A percentile compares a stretch with the other conserved stretches of the same genome.
Conservation (phyloP, 2,329 filamentous ascomycete genomes). For the Venturia oleaginea region DNA sequence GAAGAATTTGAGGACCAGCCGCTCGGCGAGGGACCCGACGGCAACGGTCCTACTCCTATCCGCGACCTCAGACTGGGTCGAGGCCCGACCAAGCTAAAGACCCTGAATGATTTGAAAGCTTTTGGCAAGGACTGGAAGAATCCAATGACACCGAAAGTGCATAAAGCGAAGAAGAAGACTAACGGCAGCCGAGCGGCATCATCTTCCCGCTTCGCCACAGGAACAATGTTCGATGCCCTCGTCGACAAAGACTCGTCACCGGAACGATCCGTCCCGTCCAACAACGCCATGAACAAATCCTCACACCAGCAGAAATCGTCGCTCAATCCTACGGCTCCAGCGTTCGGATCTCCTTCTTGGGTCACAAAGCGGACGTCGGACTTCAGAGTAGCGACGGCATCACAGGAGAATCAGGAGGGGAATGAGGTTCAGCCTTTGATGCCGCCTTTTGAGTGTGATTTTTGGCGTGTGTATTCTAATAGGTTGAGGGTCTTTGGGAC, state of each 20-base stretch:
- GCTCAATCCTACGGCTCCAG: background rate
- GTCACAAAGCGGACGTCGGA: background rate
- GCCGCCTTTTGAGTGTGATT: slow-evolving; percentile 41
- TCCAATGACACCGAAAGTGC: background rate
- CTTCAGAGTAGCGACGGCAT: background rate
- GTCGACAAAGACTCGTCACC: slow-evolving; percentile 21
- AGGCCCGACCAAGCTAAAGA: background rate
- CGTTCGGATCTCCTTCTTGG: background rate
- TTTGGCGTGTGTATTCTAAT: slow-evolving; percentile 52
- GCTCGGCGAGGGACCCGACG: background rate
- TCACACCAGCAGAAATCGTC: background rate
- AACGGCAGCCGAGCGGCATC: background rate
- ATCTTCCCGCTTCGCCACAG: slow-evolving; percentile 7
- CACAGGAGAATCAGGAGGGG: background rate
- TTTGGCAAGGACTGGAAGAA: background rate
- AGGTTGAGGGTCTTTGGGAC: slow-evolving; percentile 53
- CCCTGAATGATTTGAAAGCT: background rate
- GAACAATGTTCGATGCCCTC: slow-evolving; percentile 11
- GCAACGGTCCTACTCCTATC: background rate
- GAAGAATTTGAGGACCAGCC: background rate
- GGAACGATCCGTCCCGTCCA: background rate
- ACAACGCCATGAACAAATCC: background rate
- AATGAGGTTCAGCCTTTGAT: slow-evolving; percentile 29
- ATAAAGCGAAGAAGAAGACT: background rate
- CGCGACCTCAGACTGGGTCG: background rate